Base-by-base conservation (phyloP, 2,329 filamentous ascomycete species). In the Sphaceloma murrayae region DNA sequence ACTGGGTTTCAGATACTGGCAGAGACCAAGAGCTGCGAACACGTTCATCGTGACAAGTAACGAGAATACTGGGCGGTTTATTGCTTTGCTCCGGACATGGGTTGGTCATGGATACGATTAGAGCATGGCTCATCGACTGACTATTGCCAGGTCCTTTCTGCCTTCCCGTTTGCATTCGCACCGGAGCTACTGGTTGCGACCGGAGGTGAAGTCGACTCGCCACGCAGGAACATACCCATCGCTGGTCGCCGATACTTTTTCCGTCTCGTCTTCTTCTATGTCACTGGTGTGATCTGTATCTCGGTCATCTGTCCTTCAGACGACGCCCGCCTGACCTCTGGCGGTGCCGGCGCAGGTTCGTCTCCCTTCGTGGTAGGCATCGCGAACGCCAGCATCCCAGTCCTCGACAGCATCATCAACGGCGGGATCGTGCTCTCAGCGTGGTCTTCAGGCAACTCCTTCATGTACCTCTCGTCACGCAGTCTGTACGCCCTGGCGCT, bases 371-470 rank as follows among this genome's bases (percentile, higher is more conserved):
- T 71, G 4, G 60, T 71, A 11, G 69, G 65, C 18, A 69, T 70
- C 52, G 65, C 67, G 46, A 62, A 67, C 45, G 68, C 67, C 2
- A 68, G 70, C 3, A 72, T 74, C 47, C 62, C 65, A 2, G 72
- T 69, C 1, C 69, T 85, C 2, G 75, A 80, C 53, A 74, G 74
- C 49, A 69, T 82, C 51, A 78, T 82, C 63, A 82, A 83, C 55
- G 77, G 70, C 19, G 76, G 73, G n/a, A 73, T 82, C 52, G 64
- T 82, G 39, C 76, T 79, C 6, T 78, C 75, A 8, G 78, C 78
- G 2, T 70, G 69, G 61, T 71, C 67, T 0, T 69, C 70, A 5
- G 71, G 67, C 42, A 75, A 74, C 55, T 65, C 66, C 1, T 71
- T 71, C 58, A 57, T 72, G 14, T 73, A 72, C 54, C 63, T 69